Evolutionary conservation across 768 basidiomycete species (phyloP), one percentile per base, ranked within the genome.

Genomic region (Kwoniella botswanensis): DNA sequence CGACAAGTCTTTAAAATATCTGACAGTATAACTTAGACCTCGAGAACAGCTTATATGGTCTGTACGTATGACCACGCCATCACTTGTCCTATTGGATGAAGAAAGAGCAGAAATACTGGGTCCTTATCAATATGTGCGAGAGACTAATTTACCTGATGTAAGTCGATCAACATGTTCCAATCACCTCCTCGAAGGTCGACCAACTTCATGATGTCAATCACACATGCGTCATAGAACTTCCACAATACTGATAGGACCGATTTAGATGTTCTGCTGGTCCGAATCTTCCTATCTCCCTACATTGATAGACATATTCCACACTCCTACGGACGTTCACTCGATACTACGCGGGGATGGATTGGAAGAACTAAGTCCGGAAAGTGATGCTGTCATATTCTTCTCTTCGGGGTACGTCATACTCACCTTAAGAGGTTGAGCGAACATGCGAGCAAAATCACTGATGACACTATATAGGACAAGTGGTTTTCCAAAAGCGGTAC

Each of bases 341-440:
- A 57, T 69, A 57, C 22, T 69, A 22, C 12, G 43, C 0, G 69
- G 63, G 0, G 69, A 59, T 17, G 74, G 68, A 1, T 17, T 79
- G 13, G 67, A 71, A 35, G 35, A 10, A 0, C 56, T 80, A 6
- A 62, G 68, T 59, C 79, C 77, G 11, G 79, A 81, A 63, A 73
- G 73, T 35, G 79, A 79, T 57, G 79, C 72, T 7, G 76, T 79
- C 35, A 77, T 79, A 60, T 81, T 81, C 73, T 81, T 79, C 54
- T 74, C 79, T 15, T 79, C 77, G 43, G 79, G 79, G 79, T 80
- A 43, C 60, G 76, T 68, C 21, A 21, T 65, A 50, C 2, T 0
- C 29, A 35, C 21, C 21, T 12, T 22, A 18, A 22, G 63, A 29
- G 53, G 3, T 55, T 13, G 35, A 50, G 43, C 65, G 21, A 5